These are phyloP conservation scores for Solanum paucissectum DNA, from an alignment of 257 asterid species.

Conservation along the genomic window DNA sequence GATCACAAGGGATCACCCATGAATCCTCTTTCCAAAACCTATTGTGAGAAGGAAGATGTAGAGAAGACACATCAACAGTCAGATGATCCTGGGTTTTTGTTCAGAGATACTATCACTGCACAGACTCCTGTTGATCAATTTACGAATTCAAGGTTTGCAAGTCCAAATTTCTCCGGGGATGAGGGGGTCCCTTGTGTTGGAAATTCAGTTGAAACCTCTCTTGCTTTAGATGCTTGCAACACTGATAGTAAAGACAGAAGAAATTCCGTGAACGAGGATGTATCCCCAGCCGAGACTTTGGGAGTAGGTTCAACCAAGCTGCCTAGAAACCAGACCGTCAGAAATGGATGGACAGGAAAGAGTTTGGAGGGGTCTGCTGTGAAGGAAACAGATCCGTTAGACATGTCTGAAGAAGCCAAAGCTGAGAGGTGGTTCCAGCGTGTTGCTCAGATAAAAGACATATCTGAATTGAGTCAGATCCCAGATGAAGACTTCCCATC, in stretches of 20 bases:
- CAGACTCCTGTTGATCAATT: conserved; percentile 2
- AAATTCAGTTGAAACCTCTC: conserved; percentile 5
- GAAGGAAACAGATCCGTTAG: conserved; percentile 64
- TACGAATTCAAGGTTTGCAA: conserved; percentile 3
- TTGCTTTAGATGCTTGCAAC: background rate
- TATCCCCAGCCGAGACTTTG: background rate
- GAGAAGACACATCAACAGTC: conserved; percentile 6
- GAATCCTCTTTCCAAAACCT: background rate
- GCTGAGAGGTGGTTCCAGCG: conserved; percentile 95
- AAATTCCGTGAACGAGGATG: conserved; percentile 9
- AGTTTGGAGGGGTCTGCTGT: conserved; percentile 82
- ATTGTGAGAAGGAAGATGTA: background rate
- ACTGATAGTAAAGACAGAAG: background rate
- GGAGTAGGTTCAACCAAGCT: conserved; percentile 3
- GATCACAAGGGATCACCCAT: background rate
- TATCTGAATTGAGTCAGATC: conserved; percentile 84
- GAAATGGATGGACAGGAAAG: conserved; percentile 37
- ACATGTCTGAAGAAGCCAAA: conserved; percentile 98
- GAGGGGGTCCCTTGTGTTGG: conserved; percentile 1
- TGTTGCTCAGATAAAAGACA: conserved; percentile 85
- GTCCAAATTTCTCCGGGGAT: conserved; percentile 10
- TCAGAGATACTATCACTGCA: background rate
- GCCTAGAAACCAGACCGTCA: conserved; percentile 14
- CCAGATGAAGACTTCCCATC: conserved; percentile 97
- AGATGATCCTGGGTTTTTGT: conserved; percentile 1